These are phyloP conservation scores for Silene conica DNA, from an alignment of 148 eudicot genomes.

Conservation along the genomic window DNA sequence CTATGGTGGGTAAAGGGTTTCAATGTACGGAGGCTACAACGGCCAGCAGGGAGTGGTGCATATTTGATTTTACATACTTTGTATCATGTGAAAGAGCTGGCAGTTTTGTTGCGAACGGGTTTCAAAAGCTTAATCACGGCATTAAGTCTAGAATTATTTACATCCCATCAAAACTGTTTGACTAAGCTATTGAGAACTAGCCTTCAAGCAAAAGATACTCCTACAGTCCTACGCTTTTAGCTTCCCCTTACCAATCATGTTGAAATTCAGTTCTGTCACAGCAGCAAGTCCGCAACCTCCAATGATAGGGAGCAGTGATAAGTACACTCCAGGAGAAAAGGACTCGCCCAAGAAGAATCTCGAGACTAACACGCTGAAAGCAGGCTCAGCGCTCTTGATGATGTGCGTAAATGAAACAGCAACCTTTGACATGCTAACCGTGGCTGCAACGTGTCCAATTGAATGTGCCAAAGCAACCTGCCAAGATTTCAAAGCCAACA, in stretches of 20 bases:
- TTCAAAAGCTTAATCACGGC: constrained; percentile 6
- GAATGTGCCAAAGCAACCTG: constrained; percentile 98
- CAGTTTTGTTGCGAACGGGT: too few relatives aligned
- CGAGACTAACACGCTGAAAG: constrained; percentile 90
- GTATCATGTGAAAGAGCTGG: too few relatives aligned
- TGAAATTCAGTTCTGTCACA: constrained; percentile 90
- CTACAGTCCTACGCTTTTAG: constrained; percentile 11
- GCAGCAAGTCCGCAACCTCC: constrained; percentile 95
- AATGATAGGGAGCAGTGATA: constrained; percentile 83
- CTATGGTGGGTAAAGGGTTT: neutral
- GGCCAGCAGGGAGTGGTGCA: too few relatives aligned
- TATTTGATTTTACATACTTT: too few relatives aligned
- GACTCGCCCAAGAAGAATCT: constrained; percentile 82
- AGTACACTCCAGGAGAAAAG: constrained; percentile 69
- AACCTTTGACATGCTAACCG: constrained; percentile 98
- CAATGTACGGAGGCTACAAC: too few relatives aligned
- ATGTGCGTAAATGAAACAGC: constrained; percentile 97
- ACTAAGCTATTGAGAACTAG: neutral
- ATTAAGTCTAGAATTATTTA: neutral
- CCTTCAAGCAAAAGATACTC: neutral
- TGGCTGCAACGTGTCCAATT: constrained; percentile 96
- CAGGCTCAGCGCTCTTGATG: constrained; percentile 95
- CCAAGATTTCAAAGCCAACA: constrained; percentile 19
- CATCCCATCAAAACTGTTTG: neutral
- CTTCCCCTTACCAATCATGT: constrained; percentile 71